A percentile compares a stretch with the other conserved stretches of the same genome.
Evolutionary conservation across 2,329 filamentous ascomycete species (phyloP).

Genomic region (Tothia fuscella): DNA sequence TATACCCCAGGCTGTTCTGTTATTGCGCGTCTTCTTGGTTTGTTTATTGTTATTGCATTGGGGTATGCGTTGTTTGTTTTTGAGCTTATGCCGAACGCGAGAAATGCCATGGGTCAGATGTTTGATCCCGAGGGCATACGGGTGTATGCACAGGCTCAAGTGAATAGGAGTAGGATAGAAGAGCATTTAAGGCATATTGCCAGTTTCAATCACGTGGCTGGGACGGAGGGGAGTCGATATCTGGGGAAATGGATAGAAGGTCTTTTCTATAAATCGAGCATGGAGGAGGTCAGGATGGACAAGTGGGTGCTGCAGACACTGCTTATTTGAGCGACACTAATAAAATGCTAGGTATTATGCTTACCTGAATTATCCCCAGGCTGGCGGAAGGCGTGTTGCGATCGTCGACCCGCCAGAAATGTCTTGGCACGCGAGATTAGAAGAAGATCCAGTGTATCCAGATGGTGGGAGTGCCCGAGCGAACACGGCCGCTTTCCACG

Average conservation of each 20-base stretch:
- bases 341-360: slow-evolving; percentile 50
- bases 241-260: slow-evolving; percentile 74
- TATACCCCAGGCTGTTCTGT: slow-evolving; percentile 49
- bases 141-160: slow-evolving; percentile 57
- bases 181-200: slow-evolving; percentile 68
- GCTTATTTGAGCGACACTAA: slow-evolving; percentile 14
- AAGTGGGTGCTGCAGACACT: slow-evolving; percentile 31
- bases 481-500: slow-evolving; percentile 54
- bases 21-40: slow-evolving; percentile 59
- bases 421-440: slow-evolving; percentile 68
- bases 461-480: not conserved
- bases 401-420: slow-evolving; percentile 60
- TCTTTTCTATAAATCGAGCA: slow-evolving; percentile 56
- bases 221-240: slow-evolving; percentile 84
- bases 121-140: slow-evolving; percentile 79
- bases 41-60: slow-evolving; percentile 63
- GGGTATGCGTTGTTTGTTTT: slow-evolving; percentile 79
- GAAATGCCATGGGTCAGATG: slow-evolving; percentile 52
- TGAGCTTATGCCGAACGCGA: slow-evolving; percentile 63
- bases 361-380: slow-evolving; percentile 82
- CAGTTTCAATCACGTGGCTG: slow-evolving; percentile 77
- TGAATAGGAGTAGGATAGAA: slow-evolving; percentile 51
- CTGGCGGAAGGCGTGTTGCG: slow-evolving; percentile 65
- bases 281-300: slow-evolving; percentile 67
- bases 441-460: slow-evolving; percentile 60